These are phyloP conservation scores for Stygiomarasmius scandens DNA, from an alignment of 1,284 basidiomycete species.

Conservation along the genomic window DNA sequence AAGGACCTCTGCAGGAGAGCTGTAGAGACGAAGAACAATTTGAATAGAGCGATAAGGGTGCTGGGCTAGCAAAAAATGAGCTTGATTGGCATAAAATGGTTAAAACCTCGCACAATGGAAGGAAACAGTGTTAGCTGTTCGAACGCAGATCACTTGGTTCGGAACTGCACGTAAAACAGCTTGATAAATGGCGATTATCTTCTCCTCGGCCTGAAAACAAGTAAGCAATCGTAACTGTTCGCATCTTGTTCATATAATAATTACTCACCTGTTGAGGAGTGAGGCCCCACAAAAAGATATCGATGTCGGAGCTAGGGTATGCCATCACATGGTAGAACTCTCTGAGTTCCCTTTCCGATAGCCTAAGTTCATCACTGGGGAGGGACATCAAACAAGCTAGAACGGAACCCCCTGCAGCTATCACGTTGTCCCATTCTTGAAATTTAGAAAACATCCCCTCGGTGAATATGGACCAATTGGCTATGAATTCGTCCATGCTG, in stretches of 20 bases:
- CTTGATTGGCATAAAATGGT: background rate
- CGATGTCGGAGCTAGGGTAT: conserved; percentile 62
- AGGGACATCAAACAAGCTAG: conserved; percentile 57
- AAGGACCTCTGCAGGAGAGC: conserved; percentile 60
- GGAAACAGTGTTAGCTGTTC: conserved; percentile 63
- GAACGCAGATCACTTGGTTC: conserved; percentile 66
- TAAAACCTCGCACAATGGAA: conserved; percentile 51
- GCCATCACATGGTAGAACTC: conserved; percentile 56
- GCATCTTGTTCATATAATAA: no score
- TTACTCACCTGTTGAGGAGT: conserved; percentile 47
- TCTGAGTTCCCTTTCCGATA: conserved; percentile 54
- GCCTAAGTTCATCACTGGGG: conserved; percentile 45
- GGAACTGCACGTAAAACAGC: conserved; percentile 63
- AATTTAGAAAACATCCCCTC: conserved; percentile 60
- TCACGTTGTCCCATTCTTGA: conserved; percentile 59
- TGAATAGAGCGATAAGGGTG: conserved; percentile 65
- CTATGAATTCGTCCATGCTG: conserved; percentile 56
- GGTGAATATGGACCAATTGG: conserved; percentile 60
- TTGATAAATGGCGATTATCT: conserved; percentile 59
- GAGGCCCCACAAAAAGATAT: conserved; percentile 63
- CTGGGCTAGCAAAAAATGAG: conserved; percentile 41
- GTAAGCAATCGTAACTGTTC: no score
- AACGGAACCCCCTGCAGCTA: conserved; percentile 60
- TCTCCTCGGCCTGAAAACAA: conserved; percentile 49
- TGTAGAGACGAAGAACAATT: conserved; percentile 58